Evolutionary conservation across 345 rosid genomes (phyloP).

Genomic region (Citrus glauca): DNA sequence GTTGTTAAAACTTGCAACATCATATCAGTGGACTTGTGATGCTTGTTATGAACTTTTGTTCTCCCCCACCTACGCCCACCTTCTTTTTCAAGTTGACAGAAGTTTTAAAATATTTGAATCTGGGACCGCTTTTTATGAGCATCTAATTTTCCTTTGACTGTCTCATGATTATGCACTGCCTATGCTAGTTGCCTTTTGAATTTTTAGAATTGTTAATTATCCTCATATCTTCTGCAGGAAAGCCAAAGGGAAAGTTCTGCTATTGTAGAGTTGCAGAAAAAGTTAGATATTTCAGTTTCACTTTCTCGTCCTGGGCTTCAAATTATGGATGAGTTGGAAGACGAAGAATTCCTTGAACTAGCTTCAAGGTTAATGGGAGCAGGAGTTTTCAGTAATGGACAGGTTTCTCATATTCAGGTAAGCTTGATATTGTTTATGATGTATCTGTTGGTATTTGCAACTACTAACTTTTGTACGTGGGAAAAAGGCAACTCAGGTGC

Average conservation of each 20-base stretch:
- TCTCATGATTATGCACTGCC: background rate
- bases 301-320: slow-evolving; percentile 35
- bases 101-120: background rate
- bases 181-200: background rate
- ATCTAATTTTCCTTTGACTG: background rate
- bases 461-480: slow-evolving; percentile 19
- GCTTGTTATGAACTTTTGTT: background rate
- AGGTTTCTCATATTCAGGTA: slow-evolving; percentile 38
- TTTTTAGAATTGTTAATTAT: background rate
- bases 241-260: slow-evolving; percentile 41
- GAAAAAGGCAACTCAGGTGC: slow-evolving; percentile 52
- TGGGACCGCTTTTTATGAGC: background rate
- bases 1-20: background rate
- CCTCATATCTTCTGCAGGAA: slow-evolving; percentile 42
- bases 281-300: slow-evolving; percentile 51
- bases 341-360: slow-evolving; percentile 69
- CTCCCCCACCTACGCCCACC: no score
- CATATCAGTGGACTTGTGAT: background rate
- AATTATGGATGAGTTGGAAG: slow-evolving; percentile 64
- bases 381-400: slow-evolving; percentile 35
- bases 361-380: slow-evolving; percentile 51
- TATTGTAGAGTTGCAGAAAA: slow-evolving; percentile 58
- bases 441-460: slow-evolving; percentile 1
- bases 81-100: background rate
- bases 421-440: slow-evolving; percentile 13